These are phyloP conservation scores for Phaeosphaeriaceae sp. DNA, from an alignment of 2,329 filamentous ascomycete species.

Conservation along the genomic window DNA sequence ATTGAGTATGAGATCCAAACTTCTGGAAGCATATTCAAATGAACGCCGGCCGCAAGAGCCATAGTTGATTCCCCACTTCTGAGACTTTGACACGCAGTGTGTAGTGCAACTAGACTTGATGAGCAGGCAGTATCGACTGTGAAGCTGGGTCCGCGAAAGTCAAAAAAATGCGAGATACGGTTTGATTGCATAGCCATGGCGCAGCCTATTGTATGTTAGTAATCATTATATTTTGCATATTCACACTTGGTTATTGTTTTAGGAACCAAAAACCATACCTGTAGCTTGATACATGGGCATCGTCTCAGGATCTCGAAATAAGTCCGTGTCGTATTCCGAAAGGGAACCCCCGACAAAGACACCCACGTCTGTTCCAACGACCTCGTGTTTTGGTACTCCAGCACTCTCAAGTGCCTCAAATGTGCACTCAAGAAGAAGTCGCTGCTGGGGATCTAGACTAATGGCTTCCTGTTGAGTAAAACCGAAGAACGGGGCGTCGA, in stretches of 20 bases:
- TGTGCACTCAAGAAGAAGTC: slow-evolving; percentile 39
- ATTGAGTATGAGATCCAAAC: slow-evolving; percentile 32
- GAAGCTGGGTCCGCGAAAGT: slow-evolving; percentile 36
- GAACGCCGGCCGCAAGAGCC: slow-evolving; percentile 30
- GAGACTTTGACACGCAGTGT: slow-evolving; percentile 38
- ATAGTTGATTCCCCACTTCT: slow-evolving; percentile 32
- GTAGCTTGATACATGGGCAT: slow-evolving; percentile 38
- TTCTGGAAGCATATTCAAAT: slow-evolving; percentile 32
- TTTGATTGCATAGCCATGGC: slow-evolving; percentile 39
- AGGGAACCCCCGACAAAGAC: slow-evolving; percentile 33
- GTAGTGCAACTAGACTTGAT: slow-evolving; percentile 33
- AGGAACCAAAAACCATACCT: slow-evolving; percentile 9
- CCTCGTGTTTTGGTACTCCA: slow-evolving; percentile 35
- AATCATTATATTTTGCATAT: background rate
- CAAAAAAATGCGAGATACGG: slow-evolving; percentile 40
- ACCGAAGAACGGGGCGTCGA: slow-evolving; percentile 42
- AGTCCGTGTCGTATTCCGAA: slow-evolving; percentile 32
- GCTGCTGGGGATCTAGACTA: slow-evolving; percentile 43
- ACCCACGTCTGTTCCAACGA: slow-evolving; percentile 35
- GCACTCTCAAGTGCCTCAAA: slow-evolving; percentile 52
- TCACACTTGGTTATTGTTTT: background rate
- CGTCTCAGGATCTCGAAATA: slow-evolving; percentile 30
- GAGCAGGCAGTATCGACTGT: slow-evolving; percentile 45
- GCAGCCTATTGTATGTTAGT: slow-evolving; percentile 6
- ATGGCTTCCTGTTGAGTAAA: slow-evolving; percentile 35